These are phyloP conservation scores for Backusella psychrophila DNA, from an alignment of 192 early-diverging fungal species.

Conservation along the genomic window DNA sequence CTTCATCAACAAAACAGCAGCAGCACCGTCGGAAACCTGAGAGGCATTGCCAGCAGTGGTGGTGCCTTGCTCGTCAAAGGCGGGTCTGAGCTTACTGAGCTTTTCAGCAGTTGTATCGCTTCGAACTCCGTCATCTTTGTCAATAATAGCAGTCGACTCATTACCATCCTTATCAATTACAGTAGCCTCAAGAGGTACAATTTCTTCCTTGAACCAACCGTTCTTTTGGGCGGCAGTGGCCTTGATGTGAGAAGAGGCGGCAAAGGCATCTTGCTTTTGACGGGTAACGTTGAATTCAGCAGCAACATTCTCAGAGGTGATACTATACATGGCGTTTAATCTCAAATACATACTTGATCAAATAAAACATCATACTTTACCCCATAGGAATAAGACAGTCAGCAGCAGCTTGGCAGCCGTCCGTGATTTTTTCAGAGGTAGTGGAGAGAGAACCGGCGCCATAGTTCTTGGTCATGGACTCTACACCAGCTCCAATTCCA, in stretches of 20 bases:
- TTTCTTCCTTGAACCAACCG: slow-evolving; percentile 90
- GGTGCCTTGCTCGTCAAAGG: slow-evolving; percentile 81
- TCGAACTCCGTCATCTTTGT: slow-evolving; percentile 92
- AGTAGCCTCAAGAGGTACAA: slow-evolving; percentile 75
- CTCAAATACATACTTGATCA: neutral
- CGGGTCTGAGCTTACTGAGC: slow-evolving; percentile 82
- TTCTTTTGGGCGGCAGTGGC: slow-evolving; percentile 87
- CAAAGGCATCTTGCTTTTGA: slow-evolving; percentile 88
- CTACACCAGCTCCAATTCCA: slow-evolving; percentile 93
- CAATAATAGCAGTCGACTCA: slow-evolving; percentile 65
- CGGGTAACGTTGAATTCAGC: slow-evolving; percentile 82
- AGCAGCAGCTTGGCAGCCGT: slow-evolving; percentile 59
- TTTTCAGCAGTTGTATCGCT: slow-evolving; percentile 73
- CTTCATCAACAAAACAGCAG: slow-evolving; percentile 93
- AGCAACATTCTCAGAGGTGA: slow-evolving; percentile 98
- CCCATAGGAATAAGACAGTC: slow-evolving; percentile 91
- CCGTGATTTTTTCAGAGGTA: slow-evolving; percentile 74
- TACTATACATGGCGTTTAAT: slow-evolving; percentile 38
- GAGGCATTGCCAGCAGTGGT: slow-evolving; percentile 97
- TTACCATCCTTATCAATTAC: slow-evolving; percentile 83
- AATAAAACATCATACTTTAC: slow-evolving; percentile 20
- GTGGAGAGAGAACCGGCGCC: slow-evolving; percentile 72
- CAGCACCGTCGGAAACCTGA: slow-evolving; percentile 98
- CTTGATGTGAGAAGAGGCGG: slow-evolving; percentile 79
- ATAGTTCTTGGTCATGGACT: slow-evolving; percentile 92